Base-by-base conservation (phyloP, 805 yeast genomes). In the Lipomyces chichibuensis region DNA sequence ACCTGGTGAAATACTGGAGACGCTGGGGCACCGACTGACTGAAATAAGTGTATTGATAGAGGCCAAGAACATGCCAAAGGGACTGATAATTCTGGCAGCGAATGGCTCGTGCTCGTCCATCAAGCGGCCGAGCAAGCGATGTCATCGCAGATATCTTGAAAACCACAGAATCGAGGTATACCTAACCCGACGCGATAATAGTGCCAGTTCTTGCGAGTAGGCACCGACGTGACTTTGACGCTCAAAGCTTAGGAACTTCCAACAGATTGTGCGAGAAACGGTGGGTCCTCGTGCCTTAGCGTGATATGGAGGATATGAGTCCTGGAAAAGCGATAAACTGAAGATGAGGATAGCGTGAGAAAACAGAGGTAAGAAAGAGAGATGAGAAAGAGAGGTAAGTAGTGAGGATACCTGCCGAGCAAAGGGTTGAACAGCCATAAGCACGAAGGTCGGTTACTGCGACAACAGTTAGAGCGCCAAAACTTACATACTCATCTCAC, bases 131-230 rank as follows among this genome's bases (percentile, higher is more conserved):
- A 94, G 80, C 33, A 93, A 78, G 74, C 91, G 97, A 0, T 98
- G 98, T 91, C 74, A 95, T 80, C 0, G 84, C 87, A 27, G 92
- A 87, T 96, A 95, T 91, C 98, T 98, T 33, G 87, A 80, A 77
- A 95, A 94, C 0, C 96, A 88, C 61, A 94, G n/a, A n/a, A n/a
- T n/a, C n/a, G n/a, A n/a, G n/a, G n/a, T n/a, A n/a, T n/a, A n/a
- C n/a, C n/a, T n/a, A n/a, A n/a, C n/a, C n/a, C n/a, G 80, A 62
- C 85, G 81, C 2, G 96, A 88, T 59, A 71, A 59, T 69, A 69
- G 58, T 59, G 70, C 74, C 74, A 71, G 62, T 71, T 66, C 59
- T 63, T 63, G 59, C 57, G 66, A 13, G 71, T 54, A 2, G 73
- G 74, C 5, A 67, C 54, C n/a, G 75, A 73, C 65, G 69, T 69